Evolutionary conservation across 768 basidiomycete genomes (phyloP), one percentile per base, ranked within the genome.

Genomic region (Cyclocybe cylindracea): DNA sequence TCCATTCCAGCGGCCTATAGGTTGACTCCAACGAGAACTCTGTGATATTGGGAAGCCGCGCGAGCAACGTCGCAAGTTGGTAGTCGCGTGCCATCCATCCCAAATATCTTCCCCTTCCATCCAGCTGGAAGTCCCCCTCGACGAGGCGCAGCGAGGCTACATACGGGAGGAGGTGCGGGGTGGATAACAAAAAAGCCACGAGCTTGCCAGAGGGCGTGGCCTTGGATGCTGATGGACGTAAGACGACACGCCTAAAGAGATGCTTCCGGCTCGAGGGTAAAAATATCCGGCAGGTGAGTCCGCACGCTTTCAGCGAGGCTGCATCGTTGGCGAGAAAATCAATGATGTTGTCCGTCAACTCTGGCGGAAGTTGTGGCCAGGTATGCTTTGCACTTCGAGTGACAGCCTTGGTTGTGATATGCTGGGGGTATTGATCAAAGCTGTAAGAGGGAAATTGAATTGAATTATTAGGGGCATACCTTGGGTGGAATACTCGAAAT

Each of bases 341-440:
- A 39, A 55, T 44, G 14, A 55, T 34, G 33, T 39, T 36, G n/a
- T 55, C 48, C 6, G 51, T 41, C 29, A 55, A 40, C 14, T 55
- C 54, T 46, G 44, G 36, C 14, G 54, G 54, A 33, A 55, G 45
- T 36, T 36, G 37, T 46, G 33, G 33, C 7, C 16, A 35, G 32
- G 8, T 10, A 5, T 33, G 29, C 24, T 44, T 10, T 19, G 24
- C 33, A 16, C 6, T 16, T 18, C 16, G 37, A 35, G 10, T n/a
- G 16, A 10, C 16, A 10, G 44, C 14, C 44, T n/a, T 46, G 6
- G 44, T 35, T 24, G 5, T 5, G 24, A 24, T 5, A 24, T 3
- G 24, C 24, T 24, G 24, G 4, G 3, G 24, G 24, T 5, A 24
- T 24, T 5, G 24, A 24, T 24, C 4, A 24, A 24, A 24, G 5